Percentiles rank a stretch among this genome's conserved stretches.
Evolutionary conservation across 1,139 yeast species (phyloP).

Genomic region (Blastobotrys proliferans): DNA sequence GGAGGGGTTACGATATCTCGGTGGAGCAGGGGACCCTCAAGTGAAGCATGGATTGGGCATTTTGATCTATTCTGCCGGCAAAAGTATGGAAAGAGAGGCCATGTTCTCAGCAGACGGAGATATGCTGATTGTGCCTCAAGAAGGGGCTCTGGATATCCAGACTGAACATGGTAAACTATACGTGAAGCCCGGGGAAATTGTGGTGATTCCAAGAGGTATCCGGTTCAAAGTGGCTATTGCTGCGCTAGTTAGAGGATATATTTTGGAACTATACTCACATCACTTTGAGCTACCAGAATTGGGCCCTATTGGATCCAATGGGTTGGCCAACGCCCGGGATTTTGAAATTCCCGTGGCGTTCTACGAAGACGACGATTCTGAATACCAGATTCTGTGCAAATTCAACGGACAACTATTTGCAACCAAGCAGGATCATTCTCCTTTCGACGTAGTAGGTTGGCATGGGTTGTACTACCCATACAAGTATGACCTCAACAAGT

Average conservation of each 20-base stretch:
- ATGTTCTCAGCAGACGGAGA: constrained; percentile 28
- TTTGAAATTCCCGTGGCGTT: constrained; percentile 27
- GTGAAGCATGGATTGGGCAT: constrained; percentile 31
- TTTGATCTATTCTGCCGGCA: constrained; percentile 26
- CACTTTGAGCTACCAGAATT: constrained; percentile 33
- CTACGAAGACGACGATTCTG: constrained; percentile 17
- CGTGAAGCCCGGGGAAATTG: constrained; percentile 30
- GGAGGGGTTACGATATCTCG: constrained; percentile 27
- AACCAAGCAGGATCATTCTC: constrained; percentile 27
- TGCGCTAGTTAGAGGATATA: constrained; percentile 25
- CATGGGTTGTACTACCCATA: constrained; percentile 32
- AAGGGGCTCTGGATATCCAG: constrained; percentile 29
- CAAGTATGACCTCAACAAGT: constrained; percentile 31
- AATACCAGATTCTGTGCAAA: constrained; percentile 24
- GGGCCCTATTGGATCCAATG: constrained; percentile 33
- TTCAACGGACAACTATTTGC: constrained; percentile 26
- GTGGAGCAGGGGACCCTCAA: constrained; percentile 32
- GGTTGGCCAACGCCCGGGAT: constrained; percentile 33
- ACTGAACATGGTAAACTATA: constrained; percentile 31
- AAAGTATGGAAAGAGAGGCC: constrained; percentile 28
- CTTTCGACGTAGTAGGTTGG: constrained; percentile 34
- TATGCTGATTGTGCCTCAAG: constrained; percentile 30
- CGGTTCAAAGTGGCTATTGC: constrained; percentile 24
- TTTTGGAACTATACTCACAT: constrained; percentile 27
- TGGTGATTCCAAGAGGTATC: constrained; percentile 32